Base-by-base conservation (phyloP, 768 basidiomycete species). In the Suillus sp. region DNA sequence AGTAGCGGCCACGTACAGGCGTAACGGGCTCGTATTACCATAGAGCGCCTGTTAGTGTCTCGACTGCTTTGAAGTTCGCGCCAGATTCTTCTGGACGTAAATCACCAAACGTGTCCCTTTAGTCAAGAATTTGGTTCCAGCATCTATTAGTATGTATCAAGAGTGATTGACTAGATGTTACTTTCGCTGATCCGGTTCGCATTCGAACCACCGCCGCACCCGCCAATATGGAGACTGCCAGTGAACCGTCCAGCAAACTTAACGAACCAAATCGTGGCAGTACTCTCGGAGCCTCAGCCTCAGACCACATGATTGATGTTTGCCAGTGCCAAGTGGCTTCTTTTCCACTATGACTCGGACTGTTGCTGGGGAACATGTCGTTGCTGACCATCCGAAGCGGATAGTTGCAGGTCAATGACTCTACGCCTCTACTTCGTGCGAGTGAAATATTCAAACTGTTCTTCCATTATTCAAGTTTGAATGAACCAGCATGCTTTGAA, bases 351-450 rank as follows among this genome's bases (percentile, higher is more conserved):
- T n/a, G n/a, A n/a, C n/a, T n/a, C n/a, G n/a, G 14, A 5, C 47
- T 48, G 47, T 48, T 48, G 47, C 25, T 48, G 22, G 47, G 47
- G 47, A 14, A 48, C 47, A 48, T 25, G 47, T 48, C 47, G 14
- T 25, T 48, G 11, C 11, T n/a, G 20, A 42, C 42, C 42, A n/a
- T 45, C 10, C n/a, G n/a, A 47, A 25, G 5, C 22, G 25, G 13
- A 47, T 0, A 47, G 25, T 47, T 13, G 22, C 22, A 47, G 5
- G 11, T 8, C 48, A 27, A 16, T 8, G 16, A 18, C 18, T 51
- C 16, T 18, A 51, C 16, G 4, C 16, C 27, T 30, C 27, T 30
- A 51, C 27, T 30, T 51, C 50, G 9, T 51, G 50, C 27, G 50
- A 50, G 16, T 30, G 3, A 30, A 20, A 51, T 51, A 27, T 51